phyloP scores from a whole-genome alignment of 495 filamentous ascomycete genomes.

The Letharia lupina region DNA sequence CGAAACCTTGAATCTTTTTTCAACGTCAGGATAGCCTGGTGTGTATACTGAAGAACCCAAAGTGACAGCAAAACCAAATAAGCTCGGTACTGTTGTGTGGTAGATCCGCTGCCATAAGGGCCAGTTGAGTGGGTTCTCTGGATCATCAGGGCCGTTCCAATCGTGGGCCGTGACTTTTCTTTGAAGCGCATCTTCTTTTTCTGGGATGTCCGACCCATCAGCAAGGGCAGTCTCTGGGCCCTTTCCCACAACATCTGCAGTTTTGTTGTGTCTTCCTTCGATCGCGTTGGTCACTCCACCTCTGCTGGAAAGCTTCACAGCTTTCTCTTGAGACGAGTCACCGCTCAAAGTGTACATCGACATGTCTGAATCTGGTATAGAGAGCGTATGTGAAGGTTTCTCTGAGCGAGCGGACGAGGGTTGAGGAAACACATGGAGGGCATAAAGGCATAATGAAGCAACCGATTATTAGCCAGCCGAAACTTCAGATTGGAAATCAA shows the following conservation, averaged over 20 bases:
- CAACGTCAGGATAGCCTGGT: slow-evolving; percentile 37
- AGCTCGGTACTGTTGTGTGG: slow-evolving; percentile 3
- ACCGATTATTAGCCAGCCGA: neutral
- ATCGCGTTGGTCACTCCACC: neutral
- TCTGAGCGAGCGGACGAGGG: neutral
- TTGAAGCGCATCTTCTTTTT: neutral
- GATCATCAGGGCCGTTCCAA: slow-evolving; percentile 33
- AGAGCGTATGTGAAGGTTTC: neutral
- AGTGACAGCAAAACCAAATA: slow-evolving; percentile 32
- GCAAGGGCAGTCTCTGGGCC: neutral
- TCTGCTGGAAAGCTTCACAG: neutral
- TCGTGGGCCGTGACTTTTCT: slow-evolving; percentile 22
- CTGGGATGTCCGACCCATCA: neutral
- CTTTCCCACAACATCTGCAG: slow-evolving; percentile 1
- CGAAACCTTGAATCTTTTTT: slow-evolving; percentile 39
- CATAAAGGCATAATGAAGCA: neutral
- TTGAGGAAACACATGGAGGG: neutral
- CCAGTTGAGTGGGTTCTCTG: slow-evolving; percentile 37
- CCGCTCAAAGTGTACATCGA: neutral
- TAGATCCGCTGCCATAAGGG: slow-evolving; percentile 20
- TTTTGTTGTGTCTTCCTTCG: neutral
- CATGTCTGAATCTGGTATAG: neutral
- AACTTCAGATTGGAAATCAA: neutral
- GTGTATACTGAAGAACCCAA: slow-evolving; percentile 48
- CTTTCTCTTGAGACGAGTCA: neutral